These are phyloP conservation scores for Vachellia collinsii DNA, from an alignment of 306 rosid species.

Conservation along the genomic window DNA sequence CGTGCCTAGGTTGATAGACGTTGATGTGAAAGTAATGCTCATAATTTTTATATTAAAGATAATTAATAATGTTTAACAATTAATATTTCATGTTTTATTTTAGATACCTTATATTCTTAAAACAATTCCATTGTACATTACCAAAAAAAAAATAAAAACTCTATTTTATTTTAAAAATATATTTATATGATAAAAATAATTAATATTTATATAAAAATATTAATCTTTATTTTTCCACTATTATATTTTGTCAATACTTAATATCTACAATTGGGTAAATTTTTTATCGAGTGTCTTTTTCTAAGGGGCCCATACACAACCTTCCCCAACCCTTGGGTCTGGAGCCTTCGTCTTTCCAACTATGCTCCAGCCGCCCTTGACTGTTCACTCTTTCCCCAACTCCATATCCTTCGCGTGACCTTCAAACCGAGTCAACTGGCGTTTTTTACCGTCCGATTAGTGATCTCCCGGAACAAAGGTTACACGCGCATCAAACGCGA, in stretches of 20 bases:
- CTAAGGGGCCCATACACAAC: constrained; percentile 41
- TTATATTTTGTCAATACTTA: too few species aligned
- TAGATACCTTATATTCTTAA: too few species aligned
- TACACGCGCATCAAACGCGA: neutral
- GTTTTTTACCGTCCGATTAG: neutral
- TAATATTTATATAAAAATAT: neutral
- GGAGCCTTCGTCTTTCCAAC: constrained; percentile 46
- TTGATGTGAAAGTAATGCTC: neutral
- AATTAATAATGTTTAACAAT: neutral
- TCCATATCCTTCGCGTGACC: neutral
- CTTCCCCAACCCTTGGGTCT: constrained; percentile 46
- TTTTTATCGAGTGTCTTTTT: constrained; percentile 23
- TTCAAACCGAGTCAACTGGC: neutral
- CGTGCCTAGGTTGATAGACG: neutral
- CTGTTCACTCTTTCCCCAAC: constrained; percentile 53
- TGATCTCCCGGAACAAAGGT: too few species aligned
- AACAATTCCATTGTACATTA: too few species aligned
- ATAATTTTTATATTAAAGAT: neutral
- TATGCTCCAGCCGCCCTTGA: constrained; percentile 61
- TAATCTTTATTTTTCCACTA: too few species aligned
- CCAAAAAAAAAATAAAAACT: too few species aligned
- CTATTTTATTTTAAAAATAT: too few species aligned
- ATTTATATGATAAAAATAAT: too few species aligned
- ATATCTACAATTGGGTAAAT: neutral
- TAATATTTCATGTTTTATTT: too few species aligned